Percentiles rank a stretch among this genome's conserved stretches.
phyloP scores from a whole-genome alignment of 1,139 yeast species.

The Zygosaccharomyces pseudobailii region DNA sequence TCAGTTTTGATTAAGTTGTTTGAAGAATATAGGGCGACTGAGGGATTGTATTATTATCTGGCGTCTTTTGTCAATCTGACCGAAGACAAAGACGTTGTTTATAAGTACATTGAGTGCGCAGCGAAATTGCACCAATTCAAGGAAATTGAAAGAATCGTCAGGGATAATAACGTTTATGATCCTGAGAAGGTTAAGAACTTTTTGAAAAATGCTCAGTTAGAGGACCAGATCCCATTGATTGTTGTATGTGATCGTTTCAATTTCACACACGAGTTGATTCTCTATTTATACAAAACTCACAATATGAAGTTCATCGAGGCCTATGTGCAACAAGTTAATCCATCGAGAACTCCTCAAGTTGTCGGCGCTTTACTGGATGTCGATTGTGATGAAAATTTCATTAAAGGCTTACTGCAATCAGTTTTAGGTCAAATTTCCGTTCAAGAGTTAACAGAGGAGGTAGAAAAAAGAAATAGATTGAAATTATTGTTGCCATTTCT shows the following conservation, averaged over 20 bases:
- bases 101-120: slow-evolving; percentile 94
- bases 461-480: slow-evolving; percentile 91
- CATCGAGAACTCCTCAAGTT: slow-evolving; percentile 92
- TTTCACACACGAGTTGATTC: slow-evolving; percentile 87
- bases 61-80: slow-evolving; percentile 91
- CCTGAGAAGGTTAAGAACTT: slow-evolving; percentile 97
- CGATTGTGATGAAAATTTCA: slow-evolving; percentile 89
- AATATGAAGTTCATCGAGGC: slow-evolving; percentile 95
- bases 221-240: slow-evolving; percentile 93
- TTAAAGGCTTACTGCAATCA: slow-evolving; percentile 73
- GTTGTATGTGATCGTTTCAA: slow-evolving; percentile 92
- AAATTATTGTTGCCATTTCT: slow-evolving; percentile 88
- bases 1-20: slow-evolving; percentile 78
- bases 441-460: slow-evolving; percentile 83
- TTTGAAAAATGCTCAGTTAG: slow-evolving; percentile 87
- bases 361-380: slow-evolving; percentile 94
- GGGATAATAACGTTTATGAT: slow-evolving; percentile 89
- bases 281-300: slow-evolving; percentile 91
- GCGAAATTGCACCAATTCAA: slow-evolving; percentile 83
- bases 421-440: slow-evolving; percentile 97
- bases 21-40: slow-evolving; percentile 87
- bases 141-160: slow-evolving; percentile 92
- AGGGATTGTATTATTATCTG: slow-evolving; percentile 90
- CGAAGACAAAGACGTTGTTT: slow-evolving; percentile 91
- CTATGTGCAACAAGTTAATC: slow-evolving; percentile 95